Base-by-base conservation (phyloP, 495 filamentous ascomycete genomes). In the Ascodesmis nigricans region DNA sequence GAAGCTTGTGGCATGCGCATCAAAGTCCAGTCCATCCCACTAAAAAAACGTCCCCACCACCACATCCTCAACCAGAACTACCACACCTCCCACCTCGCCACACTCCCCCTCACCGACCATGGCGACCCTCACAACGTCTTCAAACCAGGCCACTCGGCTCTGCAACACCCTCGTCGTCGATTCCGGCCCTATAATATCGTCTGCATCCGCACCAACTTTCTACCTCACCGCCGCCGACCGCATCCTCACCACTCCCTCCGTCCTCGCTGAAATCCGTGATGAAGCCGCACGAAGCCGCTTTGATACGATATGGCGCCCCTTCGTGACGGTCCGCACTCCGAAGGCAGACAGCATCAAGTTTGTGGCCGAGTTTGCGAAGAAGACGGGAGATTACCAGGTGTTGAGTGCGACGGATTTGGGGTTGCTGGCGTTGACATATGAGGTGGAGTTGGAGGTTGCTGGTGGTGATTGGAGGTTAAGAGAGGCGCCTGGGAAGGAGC, bases 241-340 rank as follows among this genome's bases (percentile, higher is more conserved):
- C 39, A 58, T 97, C 17, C 67, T 82, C 48, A 93, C 81, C 7
- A 75, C 87, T 3, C 81, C 83, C 2, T 71, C 79, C 3, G 76
- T 99, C 16, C 61, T 99, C 15, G 65, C 65, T 19, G 87, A 99
- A 58, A 91, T 95, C 47, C 70, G 66, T 44, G 87, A 99, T 57
- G 64, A 71, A n/a, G 70, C 72, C 25, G 75, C 87, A 10, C 65
- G 83, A 40, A 55, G 69, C 10, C 67, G 90, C 17, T 61, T 92
- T 21, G 73, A 93, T 44, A 84, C 73, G 0, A 69, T 75, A 5
- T 66, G 91, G 29, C 55, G 74, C 4, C 90, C 87, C 0, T 92
- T 99, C 48, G 45, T 95, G 17, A 79, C 67, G 25, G 56, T 90
- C 41, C 65, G 78, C 38, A 67, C 55, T 1, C 87, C 87, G 7